Evolutionary conservation across 805 yeast genomes (phyloP).

Genomic region (Millerozyma acaciae): DNA sequence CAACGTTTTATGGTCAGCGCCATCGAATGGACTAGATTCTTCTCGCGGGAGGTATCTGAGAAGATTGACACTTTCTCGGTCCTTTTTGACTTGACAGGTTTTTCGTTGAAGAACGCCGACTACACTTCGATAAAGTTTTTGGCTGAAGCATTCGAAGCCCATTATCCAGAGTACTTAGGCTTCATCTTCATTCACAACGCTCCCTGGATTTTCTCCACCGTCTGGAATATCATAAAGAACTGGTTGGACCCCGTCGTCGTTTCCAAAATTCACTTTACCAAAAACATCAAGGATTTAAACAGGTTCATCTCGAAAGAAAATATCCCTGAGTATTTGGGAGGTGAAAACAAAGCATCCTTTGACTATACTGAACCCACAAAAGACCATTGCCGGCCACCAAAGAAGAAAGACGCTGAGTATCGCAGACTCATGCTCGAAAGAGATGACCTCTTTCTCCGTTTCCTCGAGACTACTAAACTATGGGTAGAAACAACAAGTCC

Average conservation of each 20-base stretch:
- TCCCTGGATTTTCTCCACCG: slow-evolving; percentile 94
- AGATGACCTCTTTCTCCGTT: slow-evolving; percentile 46
- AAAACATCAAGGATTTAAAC: slow-evolving; percentile 56
- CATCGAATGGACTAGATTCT: slow-evolving; percentile 79
- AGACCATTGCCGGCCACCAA: slow-evolving; percentile 7
- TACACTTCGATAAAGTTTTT: slow-evolving; percentile 86
- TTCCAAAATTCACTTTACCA: slow-evolving; percentile 77
- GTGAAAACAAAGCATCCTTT: slow-evolving; percentile 37
- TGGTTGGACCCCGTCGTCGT: slow-evolving; percentile 97
- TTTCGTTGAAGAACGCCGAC: slow-evolving; percentile 90
- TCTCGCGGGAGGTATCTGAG: slow-evolving; percentile 52
- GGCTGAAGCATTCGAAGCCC: slow-evolving; percentile 88
- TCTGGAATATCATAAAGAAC: slow-evolving; percentile 86
- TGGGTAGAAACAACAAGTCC: slow-evolving; percentile 72
- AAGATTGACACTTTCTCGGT: slow-evolving; percentile 65
- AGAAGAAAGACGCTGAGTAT: slow-evolving; percentile 35
- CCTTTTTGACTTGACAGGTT: slow-evolving; percentile 81
- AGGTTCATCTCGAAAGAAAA: slow-evolving; percentile 52
- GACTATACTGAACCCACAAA: slow-evolving; percentile 6
- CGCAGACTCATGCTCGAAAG: slow-evolving; percentile 49
- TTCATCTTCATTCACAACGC: slow-evolving; percentile 84
- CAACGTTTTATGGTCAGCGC: slow-evolving; percentile 69
- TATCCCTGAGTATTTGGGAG: slow-evolving; percentile 69
- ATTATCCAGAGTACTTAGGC: slow-evolving; percentile 92
- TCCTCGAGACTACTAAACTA: slow-evolving; percentile 60